phyloP scores from a whole-genome alignment of 208 protist species.

The Leishmania martiniquensis region DNA sequence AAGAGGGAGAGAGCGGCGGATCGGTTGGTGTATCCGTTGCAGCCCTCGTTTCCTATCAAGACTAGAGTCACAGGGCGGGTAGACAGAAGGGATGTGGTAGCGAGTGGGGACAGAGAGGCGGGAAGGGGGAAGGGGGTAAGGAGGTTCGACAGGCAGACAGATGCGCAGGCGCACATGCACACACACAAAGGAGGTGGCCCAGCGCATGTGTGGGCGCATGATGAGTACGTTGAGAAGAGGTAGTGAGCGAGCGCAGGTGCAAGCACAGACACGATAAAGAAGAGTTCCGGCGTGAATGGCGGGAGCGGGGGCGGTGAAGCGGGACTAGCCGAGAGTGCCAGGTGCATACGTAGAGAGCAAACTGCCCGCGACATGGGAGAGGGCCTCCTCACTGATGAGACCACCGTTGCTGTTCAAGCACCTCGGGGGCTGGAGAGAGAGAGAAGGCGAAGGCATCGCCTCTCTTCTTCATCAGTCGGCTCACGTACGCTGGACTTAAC shows the following conservation, averaged over 20 bases:
- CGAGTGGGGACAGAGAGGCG: not conserved
- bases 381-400: not conserved
- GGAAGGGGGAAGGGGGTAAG: not conserved
- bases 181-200: not conserved
- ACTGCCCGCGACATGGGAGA: not conserved
- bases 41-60: not conserved
- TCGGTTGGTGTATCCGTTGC: not conserved
- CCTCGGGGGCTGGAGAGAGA: constrained; percentile 1
- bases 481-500: not conserved
- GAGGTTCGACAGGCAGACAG: not conserved
- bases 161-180: not conserved
- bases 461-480: not conserved
- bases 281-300: not conserved
- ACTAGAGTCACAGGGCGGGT: not conserved
- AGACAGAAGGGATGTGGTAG: not conserved
- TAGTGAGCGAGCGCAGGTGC: not conserved
- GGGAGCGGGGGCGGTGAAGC: not conserved
- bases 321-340: not conserved
- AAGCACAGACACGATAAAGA: not conserved
- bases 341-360: not conserved
- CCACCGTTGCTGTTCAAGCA: not conserved
- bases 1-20: not conserved
- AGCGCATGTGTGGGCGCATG: not conserved
- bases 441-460: not conserved
- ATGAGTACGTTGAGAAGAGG: not conserved